phyloP scores from a whole-genome alignment of 768 basidiomycete species.

The Leccinum rimulosum region DNA sequence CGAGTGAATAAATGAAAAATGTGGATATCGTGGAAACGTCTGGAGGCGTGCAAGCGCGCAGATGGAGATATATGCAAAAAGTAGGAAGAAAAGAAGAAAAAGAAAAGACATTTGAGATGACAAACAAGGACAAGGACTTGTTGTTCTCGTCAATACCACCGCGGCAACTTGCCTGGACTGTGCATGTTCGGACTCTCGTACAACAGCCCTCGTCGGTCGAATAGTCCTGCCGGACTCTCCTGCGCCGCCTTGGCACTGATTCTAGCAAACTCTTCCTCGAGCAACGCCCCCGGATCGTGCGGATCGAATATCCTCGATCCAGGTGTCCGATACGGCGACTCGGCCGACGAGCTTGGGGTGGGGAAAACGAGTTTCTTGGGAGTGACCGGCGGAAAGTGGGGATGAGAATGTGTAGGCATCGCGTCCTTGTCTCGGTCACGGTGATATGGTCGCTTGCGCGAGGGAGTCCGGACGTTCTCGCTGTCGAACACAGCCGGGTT shows the following conservation, averaged over 20 bases:
- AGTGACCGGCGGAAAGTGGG: constrained; percentile 37
- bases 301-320: constrained; percentile 59
- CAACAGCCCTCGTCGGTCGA: constrained; percentile 55
- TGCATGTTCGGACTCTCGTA: constrained; percentile 72
- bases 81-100: constrained; percentile 5
- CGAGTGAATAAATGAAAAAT: not conserved
- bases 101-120: not conserved
- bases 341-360: constrained; percentile 23
- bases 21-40: not conserved
- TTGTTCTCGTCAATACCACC: constrained; percentile 43
- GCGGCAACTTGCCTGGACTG: constrained; percentile 53
- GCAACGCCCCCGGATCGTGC: constrained; percentile 61
- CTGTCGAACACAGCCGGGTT: constrained; percentile 37
- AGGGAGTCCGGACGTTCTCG: constrained; percentile 44
- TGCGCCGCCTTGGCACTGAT: constrained; percentile 41
- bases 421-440: constrained; percentile 24
- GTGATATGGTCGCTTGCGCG: constrained; percentile 39
- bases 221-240: constrained; percentile 68
- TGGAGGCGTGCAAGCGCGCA: not conserved
- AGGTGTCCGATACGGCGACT: constrained; percentile 51
- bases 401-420: constrained; percentile 5
- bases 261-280: constrained; percentile 72
- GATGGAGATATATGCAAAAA: constrained; percentile 4
- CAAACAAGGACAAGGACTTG: not conserved
- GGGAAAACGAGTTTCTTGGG: constrained; percentile 43